Evolutionary conservation across 2,329 filamentous ascomycete species (phyloP), one percentile per base, ranked within the genome.

Genomic region (Rugonectria rugulosa): DNA sequence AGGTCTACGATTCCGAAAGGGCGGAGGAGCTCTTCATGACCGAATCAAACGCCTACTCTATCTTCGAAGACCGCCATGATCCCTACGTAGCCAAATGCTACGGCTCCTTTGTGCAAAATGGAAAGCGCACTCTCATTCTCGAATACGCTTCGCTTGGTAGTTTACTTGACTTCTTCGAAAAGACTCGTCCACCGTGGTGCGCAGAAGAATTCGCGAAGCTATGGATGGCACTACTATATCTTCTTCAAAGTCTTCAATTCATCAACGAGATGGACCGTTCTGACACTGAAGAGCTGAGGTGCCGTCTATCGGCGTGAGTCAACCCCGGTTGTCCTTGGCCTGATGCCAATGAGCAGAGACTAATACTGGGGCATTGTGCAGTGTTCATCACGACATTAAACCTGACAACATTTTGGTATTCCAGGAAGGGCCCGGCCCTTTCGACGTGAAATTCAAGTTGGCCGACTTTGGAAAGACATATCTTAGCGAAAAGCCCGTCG

Each of bases 401-500:
- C 59, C 56, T 2, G 41, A 14, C 3, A 63, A 61, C 9, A 61
- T 63, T 6, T 8, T 63, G 0, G 59, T 63, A 0, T 63, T 63
- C 11, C 50, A 48, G 0, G 24, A 48, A 6, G 7, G 17, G 1
- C 11, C 40, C 3, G 26, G 43, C 2, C 43, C 44, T 2, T 61
- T 51, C 6, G 29, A 61, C 4, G 32, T 60, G 0, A 24, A 10
- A 0, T 63, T 60, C 14, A 60, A 61, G 1, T 37, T 60, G 0
- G 40, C 44, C 1, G 56, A 52, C 12, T 57, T 63, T n/a, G 59
- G 60, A 1, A 10, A 56, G n/a, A 42, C 52, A 1, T 56, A 53
- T 1, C 21, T 51, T 0, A 32, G 23, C 12, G 44, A 31, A 3
- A 49, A 37, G 2, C 4, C 40, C 7, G 42, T 40, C 2, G 9